Base-by-base conservation (phyloP, 495 filamentous ascomycete genomes). In the Hyaloscypha hepaticicola region DNA sequence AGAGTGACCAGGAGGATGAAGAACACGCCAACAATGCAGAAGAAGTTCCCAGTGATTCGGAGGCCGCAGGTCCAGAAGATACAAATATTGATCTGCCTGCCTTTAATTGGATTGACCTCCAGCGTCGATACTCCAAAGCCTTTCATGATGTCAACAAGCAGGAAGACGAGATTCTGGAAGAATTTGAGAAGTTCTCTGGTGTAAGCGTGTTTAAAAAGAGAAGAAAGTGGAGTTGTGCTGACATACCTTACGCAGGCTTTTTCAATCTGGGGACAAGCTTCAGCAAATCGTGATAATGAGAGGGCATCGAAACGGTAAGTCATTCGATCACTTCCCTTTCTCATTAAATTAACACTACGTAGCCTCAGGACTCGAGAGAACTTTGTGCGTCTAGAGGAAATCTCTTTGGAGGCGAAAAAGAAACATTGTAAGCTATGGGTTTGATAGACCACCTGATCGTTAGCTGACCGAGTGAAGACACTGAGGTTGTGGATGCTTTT, bases 401-500 rank as follows among this genome's bases (percentile, higher is more conserved):
- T 83, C 45, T 82, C 75, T 6, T 72, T 95, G 52, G 82, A 86
- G 67, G 83, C 86, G 64, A 93, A 90, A 78, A 88, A 87, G 71
- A 78, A 85, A 55, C 91, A 94, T 69, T 87, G 90, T 92, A 77
- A 74, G 86, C 77, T 1, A 12, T 45, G n/a, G 33, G 28, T 21
- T 48, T 49, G 22, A 21, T 56, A 24, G 34, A 8, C n/a, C 41
- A 11, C 31, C 31, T 11, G 0, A 58, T 3, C 21, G 45, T 22
- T 52, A 50, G 26, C 51, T 56, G 49, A 59, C 58, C 6, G 22
- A n/a, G 22, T 63, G 8, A 58, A 92, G 90, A 92, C 70, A 79
- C 80, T 50, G 83, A 90, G 68, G 91, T 95, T 48, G 89, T 95
- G 11, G 83, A 85, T 68, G 91, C 91, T 29, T 95, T 95, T 70